Evolutionary conservation across 345 rosid genomes (phyloP), one percentile per base, ranked within the genome.

Genomic region (Gossypioides kirkii): DNA sequence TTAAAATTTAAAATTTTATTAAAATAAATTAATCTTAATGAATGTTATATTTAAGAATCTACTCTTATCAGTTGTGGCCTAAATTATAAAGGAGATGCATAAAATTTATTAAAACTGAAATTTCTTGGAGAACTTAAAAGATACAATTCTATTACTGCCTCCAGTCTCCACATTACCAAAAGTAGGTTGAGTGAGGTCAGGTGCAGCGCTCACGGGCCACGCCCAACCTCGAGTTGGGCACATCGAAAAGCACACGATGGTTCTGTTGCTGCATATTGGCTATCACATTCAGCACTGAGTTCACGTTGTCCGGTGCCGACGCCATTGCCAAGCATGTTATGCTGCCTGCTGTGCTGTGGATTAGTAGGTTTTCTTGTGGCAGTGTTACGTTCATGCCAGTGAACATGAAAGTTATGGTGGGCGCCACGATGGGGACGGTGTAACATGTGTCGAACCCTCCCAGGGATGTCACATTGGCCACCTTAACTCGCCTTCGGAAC

Each of bases 381-480:
- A 95, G 74, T 45, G 96, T 95, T 77, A 95, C 85, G 74, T 95
- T 92, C 99, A 95, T 88, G 47, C 99, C 97, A 0, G 88, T 60
- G 77, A 95, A 92, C 89, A 92, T 86, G 75, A 92, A 86, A 17
- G 98, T 89, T 26, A 92, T 74, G 0, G 94, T 86, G 0, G 99
- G 99, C 6, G 88, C 77, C 6, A 82, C 85, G 12, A 92, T 86
- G 2, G 97, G 86, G 36, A 70, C 86, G 0, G 91, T 20, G 86
- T 92, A 95, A 69, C 99, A 95, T 16, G 99, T 95, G 86, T 95
- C 99, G 78, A 95, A 95, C 9, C 99, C 99, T 0, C 99, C 99
- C 0, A 95, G 88, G 4, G 91, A 80, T 36, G 90, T 85, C 84
- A 88, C 88, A 2, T 86, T 83, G 55, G 83, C 79, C 71, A 78